These are phyloP conservation scores for Penicillium sumatraense DNA, from an alignment of 2,329 filamentous ascomycete species.

Conservation along the genomic window DNA sequence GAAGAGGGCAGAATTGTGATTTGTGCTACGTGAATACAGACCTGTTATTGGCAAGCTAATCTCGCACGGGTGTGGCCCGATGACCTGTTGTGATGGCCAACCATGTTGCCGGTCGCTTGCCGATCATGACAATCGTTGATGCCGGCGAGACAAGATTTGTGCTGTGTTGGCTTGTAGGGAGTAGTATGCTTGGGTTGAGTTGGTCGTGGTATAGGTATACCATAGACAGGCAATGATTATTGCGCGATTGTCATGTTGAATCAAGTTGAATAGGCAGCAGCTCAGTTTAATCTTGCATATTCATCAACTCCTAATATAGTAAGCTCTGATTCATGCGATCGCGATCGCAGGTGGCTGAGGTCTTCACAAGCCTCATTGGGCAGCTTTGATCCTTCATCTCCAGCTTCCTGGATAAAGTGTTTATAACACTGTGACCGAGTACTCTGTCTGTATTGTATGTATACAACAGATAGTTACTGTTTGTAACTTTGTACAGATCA, in stretches of 20 bases:
- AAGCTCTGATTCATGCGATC: not conserved
- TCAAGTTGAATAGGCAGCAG: not conserved
- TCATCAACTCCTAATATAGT: not conserved
- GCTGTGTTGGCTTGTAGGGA: too few species aligned
- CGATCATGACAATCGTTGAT: constrained; percentile 1
- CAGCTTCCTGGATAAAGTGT: not conserved
- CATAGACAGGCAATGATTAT: not conserved
- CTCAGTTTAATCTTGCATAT: not conserved
- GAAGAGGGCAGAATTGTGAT: not conserved
- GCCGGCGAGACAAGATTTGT: not conserved
- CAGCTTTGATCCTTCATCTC: not conserved
- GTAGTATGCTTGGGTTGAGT: not conserved
- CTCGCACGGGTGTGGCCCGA: constrained; percentile 3
- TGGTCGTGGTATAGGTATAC: too few species aligned
- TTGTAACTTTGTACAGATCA: too few species aligned
- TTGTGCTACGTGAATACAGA: not conserved
- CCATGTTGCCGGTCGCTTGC: not conserved
- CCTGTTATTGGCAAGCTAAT: not conserved
- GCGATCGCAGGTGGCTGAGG: constrained; percentile 2
- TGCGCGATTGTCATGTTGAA: not conserved
- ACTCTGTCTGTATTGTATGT: too few species aligned
- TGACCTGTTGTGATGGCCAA: constrained; percentile 1
- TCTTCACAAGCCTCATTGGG: not conserved
- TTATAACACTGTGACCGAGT: too few species aligned
- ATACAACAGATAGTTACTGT: too few species aligned